These are phyloP conservation scores for Chenopodium formosanum DNA, from an alignment of 148 eudicot genomes.

Conservation along the genomic window DNA sequence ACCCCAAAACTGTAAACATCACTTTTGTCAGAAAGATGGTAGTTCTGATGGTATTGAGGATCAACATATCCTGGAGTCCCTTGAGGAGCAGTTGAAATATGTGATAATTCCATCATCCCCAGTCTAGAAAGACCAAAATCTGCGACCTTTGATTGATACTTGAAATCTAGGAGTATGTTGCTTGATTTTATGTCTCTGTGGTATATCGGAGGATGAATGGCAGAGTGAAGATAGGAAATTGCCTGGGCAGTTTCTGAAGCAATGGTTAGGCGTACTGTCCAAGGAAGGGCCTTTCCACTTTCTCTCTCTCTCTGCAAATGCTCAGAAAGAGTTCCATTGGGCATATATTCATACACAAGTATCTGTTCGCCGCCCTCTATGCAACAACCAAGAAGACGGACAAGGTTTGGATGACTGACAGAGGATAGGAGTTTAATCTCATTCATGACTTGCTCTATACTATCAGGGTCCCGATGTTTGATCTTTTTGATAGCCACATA, in stretches of 20 bases:
- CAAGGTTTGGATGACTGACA: constrained; percentile 84
- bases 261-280: constrained; percentile 69
- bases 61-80: constrained; percentile 90
- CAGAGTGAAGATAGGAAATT: constrained; percentile 69
- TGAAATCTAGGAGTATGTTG: constrained; percentile 61
- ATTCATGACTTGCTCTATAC: constrained; percentile 85
- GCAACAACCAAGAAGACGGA: constrained; percentile 88
- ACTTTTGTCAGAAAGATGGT: constrained; percentile 82
- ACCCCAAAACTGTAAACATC: constrained; percentile 92
- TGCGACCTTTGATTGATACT: constrained; percentile 71
- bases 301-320: constrained; percentile 87
- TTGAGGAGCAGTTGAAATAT: constrained; percentile 83
- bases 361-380: constrained; percentile 84
- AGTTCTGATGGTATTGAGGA: constrained; percentile 81
- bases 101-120: constrained; percentile 69
- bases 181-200: constrained; percentile 85
- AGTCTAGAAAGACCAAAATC: constrained; percentile 84
- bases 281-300: constrained; percentile 61
- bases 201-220: constrained; percentile 75
- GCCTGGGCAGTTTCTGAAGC: constrained; percentile 80
- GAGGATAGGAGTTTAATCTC: constrained; percentile 84
- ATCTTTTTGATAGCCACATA: constrained; percentile 77
- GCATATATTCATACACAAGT: constrained; percentile 86
- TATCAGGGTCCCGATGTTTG: constrained; percentile 57
- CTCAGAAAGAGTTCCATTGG: constrained; percentile 76